These are phyloP conservation scores for Digitaria exilis DNA, from an alignment of 202 grass and related monocot species.

Conservation along the genomic window DNA sequence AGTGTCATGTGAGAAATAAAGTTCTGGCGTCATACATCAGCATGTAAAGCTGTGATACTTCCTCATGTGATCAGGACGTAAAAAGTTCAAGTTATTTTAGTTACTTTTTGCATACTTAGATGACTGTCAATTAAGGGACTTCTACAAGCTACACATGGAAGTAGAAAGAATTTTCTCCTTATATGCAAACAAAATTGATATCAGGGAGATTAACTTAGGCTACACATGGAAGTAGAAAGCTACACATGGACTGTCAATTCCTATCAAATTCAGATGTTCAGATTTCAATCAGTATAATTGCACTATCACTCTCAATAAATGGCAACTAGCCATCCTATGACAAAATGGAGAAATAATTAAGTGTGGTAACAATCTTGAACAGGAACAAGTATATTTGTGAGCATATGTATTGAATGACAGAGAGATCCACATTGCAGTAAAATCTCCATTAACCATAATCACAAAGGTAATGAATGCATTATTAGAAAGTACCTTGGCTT, in stretches of 20 bases:
- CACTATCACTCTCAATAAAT: not conserved
- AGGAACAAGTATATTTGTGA: conserved; percentile 5
- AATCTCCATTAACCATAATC: not conserved
- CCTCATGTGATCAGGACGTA: not conserved
- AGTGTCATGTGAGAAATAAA: conserved; percentile 4
- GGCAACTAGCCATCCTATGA: not conserved
- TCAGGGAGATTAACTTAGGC: not conserved
- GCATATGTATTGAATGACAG: not conserved
- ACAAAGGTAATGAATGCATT: conserved; percentile 23
- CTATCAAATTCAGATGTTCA: conserved; percentile 13
- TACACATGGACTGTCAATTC: too few relatives aligned
- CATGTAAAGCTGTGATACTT: not conserved
- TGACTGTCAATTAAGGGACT: not conserved
- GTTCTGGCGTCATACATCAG: not conserved
- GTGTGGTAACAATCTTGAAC: conserved; percentile 14
- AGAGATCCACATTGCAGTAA: conserved; percentile 14
- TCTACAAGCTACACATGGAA: not conserved
- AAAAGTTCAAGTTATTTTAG: not conserved
- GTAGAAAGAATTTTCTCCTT: too few relatives aligned
- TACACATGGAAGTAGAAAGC: too few relatives aligned
- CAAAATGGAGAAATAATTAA: conserved; percentile 30
- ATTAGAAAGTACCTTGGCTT: conserved; percentile 77
- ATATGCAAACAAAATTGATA: not conserved
- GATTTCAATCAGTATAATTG: not conserved
- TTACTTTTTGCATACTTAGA: conserved; percentile 14